These are phyloP conservation scores for Kwoniella newhampshirensis DNA, from an alignment of 768 basidiomycete species.

Conservation along the genomic window DNA sequence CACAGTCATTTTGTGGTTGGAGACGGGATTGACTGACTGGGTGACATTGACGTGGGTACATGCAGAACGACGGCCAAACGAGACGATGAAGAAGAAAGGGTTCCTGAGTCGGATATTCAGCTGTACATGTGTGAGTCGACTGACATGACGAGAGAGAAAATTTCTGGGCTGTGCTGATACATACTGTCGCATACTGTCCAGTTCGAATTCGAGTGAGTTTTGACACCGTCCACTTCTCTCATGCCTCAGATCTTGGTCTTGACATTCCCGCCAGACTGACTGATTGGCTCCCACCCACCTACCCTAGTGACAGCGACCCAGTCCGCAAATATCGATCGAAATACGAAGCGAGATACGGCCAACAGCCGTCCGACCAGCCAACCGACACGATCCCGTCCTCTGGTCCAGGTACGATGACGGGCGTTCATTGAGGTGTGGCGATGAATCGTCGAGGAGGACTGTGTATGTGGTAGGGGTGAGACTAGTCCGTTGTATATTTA, in stretches of 20 bases:
- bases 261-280: too few relatives aligned
- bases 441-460: too few relatives aligned
- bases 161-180: too few relatives aligned
- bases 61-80: not conserved
- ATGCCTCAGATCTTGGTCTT: too few relatives aligned
- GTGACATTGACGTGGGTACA: not conserved
- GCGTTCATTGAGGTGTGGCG: too few relatives aligned
- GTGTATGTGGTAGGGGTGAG: too few relatives aligned
- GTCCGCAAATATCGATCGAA: not conserved
- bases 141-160: too few relatives aligned
- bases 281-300: not conserved
- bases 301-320: not conserved
- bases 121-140: constrained; percentile 2
- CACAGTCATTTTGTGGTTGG: too few relatives aligned
- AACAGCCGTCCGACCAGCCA: not conserved
- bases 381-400: not conserved
- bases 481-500: too few relatives aligned
- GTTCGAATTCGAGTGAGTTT: constrained; percentile 2
- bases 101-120: not conserved
- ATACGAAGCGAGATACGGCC: not conserved
- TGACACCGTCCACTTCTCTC: too few relatives aligned
- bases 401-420: too few relatives aligned
- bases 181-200: not conserved
- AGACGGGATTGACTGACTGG: too few relatives aligned
- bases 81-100: not conserved